Evolutionary conservation across 441 rosid genomes (phyloP).

Genomic region (Pelargonium exstipulatum): DNA sequence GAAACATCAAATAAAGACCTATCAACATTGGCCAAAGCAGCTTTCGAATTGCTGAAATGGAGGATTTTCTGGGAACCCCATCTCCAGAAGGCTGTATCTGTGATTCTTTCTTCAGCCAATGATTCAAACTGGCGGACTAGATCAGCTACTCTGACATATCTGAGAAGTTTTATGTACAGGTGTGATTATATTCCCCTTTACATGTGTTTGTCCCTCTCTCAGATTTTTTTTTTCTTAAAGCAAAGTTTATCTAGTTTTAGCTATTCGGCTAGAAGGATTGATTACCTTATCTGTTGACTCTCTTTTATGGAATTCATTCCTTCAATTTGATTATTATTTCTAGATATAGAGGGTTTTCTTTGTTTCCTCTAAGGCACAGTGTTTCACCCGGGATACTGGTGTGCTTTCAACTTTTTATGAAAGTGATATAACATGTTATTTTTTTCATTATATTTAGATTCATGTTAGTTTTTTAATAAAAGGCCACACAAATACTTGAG

Average conservation of each 20-base stretch:
- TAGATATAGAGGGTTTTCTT: background rate
- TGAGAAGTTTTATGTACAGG: conserved; percentile 97
- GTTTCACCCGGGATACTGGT: background rate
- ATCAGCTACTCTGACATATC: conserved; percentile 87
- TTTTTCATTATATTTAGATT: background rate
- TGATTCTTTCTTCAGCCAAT: conserved; percentile 63
- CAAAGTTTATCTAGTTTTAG: background rate
- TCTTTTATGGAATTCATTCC: background rate
- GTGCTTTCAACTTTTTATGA: background rate
- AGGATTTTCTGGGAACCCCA: conserved; percentile 72
- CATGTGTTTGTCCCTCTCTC: background rate
- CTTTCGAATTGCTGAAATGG: conserved; percentile 94
- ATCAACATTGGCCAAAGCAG: conserved; percentile 90
- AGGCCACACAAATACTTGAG: too few species aligned
- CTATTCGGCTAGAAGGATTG: background rate
- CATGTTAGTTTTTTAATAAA: too few species aligned
- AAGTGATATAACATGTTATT: background rate
- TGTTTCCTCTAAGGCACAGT: background rate
- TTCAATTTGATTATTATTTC: conserved; percentile 1
- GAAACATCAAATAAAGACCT: conserved; percentile 96
- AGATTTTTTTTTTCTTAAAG: background rate
- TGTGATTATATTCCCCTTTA: conserved; percentile 20
- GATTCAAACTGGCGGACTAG: conserved; percentile 97
- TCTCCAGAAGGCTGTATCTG: conserved; percentile 64
- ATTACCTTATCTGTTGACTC: background rate